Evolutionary conservation across 345 rosid species (phyloP), one percentile per base, ranked within the genome.

Genomic region (Heritiera fomes): DNA sequence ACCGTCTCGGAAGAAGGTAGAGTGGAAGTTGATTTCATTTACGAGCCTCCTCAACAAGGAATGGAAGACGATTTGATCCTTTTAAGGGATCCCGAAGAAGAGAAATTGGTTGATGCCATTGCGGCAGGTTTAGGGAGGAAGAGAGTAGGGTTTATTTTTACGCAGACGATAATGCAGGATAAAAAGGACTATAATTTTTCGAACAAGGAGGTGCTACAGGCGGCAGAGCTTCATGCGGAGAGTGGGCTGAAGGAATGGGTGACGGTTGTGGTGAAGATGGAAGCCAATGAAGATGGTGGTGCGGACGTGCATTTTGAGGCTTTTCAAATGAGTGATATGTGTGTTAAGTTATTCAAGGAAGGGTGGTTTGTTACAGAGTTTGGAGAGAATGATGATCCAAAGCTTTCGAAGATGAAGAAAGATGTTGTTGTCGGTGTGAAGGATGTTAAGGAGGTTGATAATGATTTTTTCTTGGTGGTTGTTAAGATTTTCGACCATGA

Each of bases 291-390:
- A 82, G 95, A 92, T 43, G 98, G 94, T 5, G 94, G 73, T 23
- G 93, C 98, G 0, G 96, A 94, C 75, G 93, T 93, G 71, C 98
- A 95, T 73, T 95, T 95, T 8, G 97, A 95, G 87, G 94, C 96
- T 41, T 95, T 95, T 83, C 94, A 95, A 87, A 89, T 95, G 94
- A 95, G 98, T 81, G 99, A 93, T 83, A 88, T 91, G 86, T 95
- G 97, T 49, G 83, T 93, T 76, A 89, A 89, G 90, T 55, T 95
- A 85, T 92, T 88, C 43, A 92, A 80, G 84, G 98, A 95, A 76
- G 91, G 86, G 7, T 93, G 97, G 98, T 92, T 95, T 11, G 95
- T 87, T 81, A 87, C 88, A 0, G 96, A 89, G 83, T 87, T 90
- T 47, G 82, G 74, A 2, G 73, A 88, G 34, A 91, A 89, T 58